Percentiles rank a stretch among this genome's conserved stretches.
Evolutionary conservation across 495 filamentous ascomycete species (phyloP).

Genomic region (Chaetomium tenue): DNA sequence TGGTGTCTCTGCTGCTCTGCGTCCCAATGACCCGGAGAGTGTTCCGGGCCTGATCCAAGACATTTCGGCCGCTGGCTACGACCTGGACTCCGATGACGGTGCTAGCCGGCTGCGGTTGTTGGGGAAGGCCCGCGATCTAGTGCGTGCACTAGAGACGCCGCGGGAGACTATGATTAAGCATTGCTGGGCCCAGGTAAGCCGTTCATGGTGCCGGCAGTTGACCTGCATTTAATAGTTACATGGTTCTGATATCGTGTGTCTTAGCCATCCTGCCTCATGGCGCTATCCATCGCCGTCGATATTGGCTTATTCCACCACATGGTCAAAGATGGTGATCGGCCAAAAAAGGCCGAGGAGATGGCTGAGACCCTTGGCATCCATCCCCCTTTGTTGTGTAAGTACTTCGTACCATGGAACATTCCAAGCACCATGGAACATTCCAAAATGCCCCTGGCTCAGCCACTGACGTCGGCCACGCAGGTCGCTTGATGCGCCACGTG

Average conservation of each 20-base stretch:
- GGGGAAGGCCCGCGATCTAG: slow-evolving; percentile 31
- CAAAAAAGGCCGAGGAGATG: slow-evolving; percentile 23
- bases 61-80: slow-evolving; percentile 13
- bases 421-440: neutral
- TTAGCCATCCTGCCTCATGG: slow-evolving; percentile 22
- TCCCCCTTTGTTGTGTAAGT: slow-evolving; percentile 1
- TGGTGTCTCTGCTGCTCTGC: neutral
- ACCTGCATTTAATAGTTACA: neutral
- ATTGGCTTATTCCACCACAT: slow-evolving; percentile 25
- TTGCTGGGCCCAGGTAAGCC: slow-evolving; percentile 36
- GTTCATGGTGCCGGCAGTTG: neutral
- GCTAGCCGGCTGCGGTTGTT: slow-evolving; percentile 25
- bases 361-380: slow-evolving; percentile 20
- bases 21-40: neutral
- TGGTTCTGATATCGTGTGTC: neutral
- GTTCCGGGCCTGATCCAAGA: slow-evolving; percentile 25
- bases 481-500: slow-evolving; percentile 49
- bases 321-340: slow-evolving; percentile 15
- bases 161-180: slow-evolving; percentile 41
- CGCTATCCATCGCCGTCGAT: slow-evolving; percentile 20
- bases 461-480: neutral
- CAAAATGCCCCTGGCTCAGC: neutral
- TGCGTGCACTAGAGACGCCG: slow-evolving; percentile 36
- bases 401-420: neutral
- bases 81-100: slow-evolving; percentile 11